Conservation (phyloP, 305 asterid species). For the Stenogyne calaminthoides region DNA sequence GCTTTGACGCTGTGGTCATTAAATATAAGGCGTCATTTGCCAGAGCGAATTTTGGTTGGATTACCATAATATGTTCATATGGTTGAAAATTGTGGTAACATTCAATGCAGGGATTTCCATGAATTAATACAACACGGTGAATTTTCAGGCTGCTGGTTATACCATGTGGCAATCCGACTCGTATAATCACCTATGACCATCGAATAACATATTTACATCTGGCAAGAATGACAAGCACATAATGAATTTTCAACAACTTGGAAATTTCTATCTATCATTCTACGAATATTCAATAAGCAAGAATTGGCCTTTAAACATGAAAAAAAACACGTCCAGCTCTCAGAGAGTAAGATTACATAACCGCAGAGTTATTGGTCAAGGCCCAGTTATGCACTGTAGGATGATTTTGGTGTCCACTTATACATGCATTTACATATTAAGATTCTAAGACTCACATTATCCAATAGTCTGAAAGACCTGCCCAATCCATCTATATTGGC, state of each 20-base stretch:
- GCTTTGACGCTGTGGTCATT: conserved; percentile 25
- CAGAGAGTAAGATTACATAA: neutral
- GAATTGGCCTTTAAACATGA: neutral
- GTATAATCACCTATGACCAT: neutral
- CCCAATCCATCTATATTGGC: neutral
- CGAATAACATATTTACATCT: conserved; percentile 21
- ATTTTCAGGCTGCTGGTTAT: conserved; percentile 12
- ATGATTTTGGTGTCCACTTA: neutral
- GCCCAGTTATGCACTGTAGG: neutral
- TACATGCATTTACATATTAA: neutral
- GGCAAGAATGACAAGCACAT: conserved; percentile 17
- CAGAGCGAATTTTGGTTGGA: conserved; percentile 30
- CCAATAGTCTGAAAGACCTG: neutral
- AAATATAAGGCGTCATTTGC: conserved; percentile 14
- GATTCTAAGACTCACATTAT: neutral
- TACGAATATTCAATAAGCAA: neutral
- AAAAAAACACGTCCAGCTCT: neutral
- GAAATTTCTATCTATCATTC: neutral
- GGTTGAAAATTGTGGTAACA: conserved; percentile 31
- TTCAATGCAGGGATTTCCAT: conserved; percentile 24
- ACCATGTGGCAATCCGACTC: conserved; percentile 25
- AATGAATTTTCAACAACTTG: neutral
- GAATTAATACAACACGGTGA: conserved; percentile 10
- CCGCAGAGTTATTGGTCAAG: neutral
- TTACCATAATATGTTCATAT: conserved; percentile 34